Evolutionary conservation across 331 rosid genomes (phyloP), one percentile per base, ranked within the genome.

Genomic region (Phaseolus coccineus): DNA sequence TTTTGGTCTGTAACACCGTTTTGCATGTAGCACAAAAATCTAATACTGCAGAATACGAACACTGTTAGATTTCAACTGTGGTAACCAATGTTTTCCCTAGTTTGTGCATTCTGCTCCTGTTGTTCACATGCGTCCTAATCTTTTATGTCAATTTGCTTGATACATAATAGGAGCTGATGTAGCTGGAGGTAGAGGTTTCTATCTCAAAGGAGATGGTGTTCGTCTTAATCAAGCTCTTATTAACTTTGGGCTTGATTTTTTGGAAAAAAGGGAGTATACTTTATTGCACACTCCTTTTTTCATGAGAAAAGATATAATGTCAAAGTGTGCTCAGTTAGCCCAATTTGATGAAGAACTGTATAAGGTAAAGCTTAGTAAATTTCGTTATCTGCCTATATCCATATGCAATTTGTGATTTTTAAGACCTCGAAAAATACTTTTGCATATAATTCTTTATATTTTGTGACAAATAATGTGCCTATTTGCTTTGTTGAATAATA

Each of bases 101-200:
- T 72, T 15, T 76, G 62, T 64, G 42, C 19, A 15, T 73, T 64
- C 0, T 62, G 55, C 16, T 33, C 39, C 35, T 59, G 24, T 58
- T 50, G 25, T 42, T 9, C 55, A 14, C 39, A 24, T 73, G 4
- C 62, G 72, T 30, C 27, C 63, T 71, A 44, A 57, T 69, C 57
- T 47, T 73, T 77, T 24, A 58, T 82, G 46, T 69, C 73, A 39
- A 10, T 63, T 39, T 84, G 74, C 57, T 82, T 87, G 66, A 78
- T 69, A 79, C 82, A 35, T 87, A 37, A 79, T 76, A 96, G 99
- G 99, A 66, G 71, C 97, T 74, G 94, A 96, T 46, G 77, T 93
- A 24, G 99, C 99, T 55, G 99, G 99, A 72, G 98, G 91, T 71
- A 91, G 99, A 91, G 99, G 99, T 57, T 96, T 76, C 86, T 91